These are phyloP conservation scores for Paramecium sexaurelia DNA, from an alignment of 73 alveolate genomes.

Conservation along the genomic window DNA sequence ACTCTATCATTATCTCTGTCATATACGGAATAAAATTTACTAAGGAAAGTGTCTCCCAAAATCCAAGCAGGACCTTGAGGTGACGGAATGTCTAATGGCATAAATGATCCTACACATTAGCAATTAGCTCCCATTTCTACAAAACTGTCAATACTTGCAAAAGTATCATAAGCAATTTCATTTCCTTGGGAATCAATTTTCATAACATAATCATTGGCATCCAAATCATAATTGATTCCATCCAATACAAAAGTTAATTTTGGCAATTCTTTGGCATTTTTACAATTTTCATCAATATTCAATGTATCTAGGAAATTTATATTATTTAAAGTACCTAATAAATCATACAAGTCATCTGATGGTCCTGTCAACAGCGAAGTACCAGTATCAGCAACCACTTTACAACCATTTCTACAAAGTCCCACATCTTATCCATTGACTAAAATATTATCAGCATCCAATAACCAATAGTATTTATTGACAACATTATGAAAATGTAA, in stretches of 20 bases:
- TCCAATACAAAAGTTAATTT: conserved; percentile 78
- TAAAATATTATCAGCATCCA: conserved; percentile 77
- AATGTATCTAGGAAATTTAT: neutral
- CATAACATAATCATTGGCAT: conserved; percentile 64
- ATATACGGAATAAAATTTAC: conserved; percentile 72
- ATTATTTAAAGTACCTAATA: conserved; percentile 60
- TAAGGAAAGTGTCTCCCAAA: conserved; percentile 81
- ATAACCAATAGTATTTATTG: conserved; percentile 75
- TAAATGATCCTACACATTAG: conserved; percentile 62
- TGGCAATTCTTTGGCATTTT: conserved; percentile 71
- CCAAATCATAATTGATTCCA: conserved; percentile 72
- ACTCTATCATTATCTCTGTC: conserved; percentile 82
- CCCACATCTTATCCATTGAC: conserved; percentile 74
- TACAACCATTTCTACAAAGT: conserved; percentile 76
- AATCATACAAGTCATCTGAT: conserved; percentile 54
- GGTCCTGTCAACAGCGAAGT: conserved; percentile 86
- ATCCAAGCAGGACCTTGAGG: conserved; percentile 70
- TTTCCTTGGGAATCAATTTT: conserved; percentile 58
- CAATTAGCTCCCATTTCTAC: conserved; percentile 66
- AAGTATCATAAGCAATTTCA: conserved; percentile 58
- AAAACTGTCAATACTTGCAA: conserved; percentile 50
- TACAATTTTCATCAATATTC: conserved; percentile 72
- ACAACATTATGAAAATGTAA: conserved; percentile 76
- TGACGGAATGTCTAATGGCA: conserved; percentile 69
- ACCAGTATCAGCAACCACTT: conserved; percentile 86